Base-by-base conservation (phyloP, 2,329 filamentous ascomycete genomes). In the Ophiostoma novo-ulmi region DNA sequence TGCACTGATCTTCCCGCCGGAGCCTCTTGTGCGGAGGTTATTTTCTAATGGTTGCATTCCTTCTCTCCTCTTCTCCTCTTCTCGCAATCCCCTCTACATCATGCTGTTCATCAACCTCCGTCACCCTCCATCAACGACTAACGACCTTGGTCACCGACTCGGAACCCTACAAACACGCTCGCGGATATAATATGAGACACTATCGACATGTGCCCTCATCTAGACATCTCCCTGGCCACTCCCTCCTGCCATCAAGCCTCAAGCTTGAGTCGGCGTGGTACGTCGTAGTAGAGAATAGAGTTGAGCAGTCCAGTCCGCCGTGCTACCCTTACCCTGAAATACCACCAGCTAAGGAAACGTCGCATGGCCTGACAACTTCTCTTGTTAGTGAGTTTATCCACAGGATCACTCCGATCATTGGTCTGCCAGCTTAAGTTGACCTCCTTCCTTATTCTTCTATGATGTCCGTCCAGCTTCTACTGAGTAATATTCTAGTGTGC, bases 261-360 rank as follows among this genome's bases (percentile, higher is more conserved):
- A 17, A 10, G 11, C 17, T 6, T 1, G 5, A n/a, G 48, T 22
- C 52, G 14, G 5, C 41, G 20, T 20, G 41, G 14, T 20, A 58
- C 52, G 52, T 58, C 52, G 52, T 58, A 58, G 52, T 58, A 26
- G 52, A 26, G 52, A 58, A 58, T 26, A 58, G 52, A 58, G 52
- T 48, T 48, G 44, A 7, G 13, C 44, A 17, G 17, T 48, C 39
- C 41, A 48, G 5, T 58, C n/a, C 52, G 26, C n/a, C 7, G 48
- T 58, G 52, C 52, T 58, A 58, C 52, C 52, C 52, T 58, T 58
- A 26, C 52, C 52, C 52, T 58, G n/a, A 10, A 58, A 58, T 58
- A 26, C 52, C 26, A 58, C 52, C n/a, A n/a, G n/a, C 52, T n/a
- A 58, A 26, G n/a, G 52, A 58, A 58, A 58, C 52, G 52, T 58